A percentile compares a stretch with the other conserved stretches of the same genome.
Conservation (phyloP, 2,329 filamentous ascomycete genomes). For the Fusarium sp. region DNA sequence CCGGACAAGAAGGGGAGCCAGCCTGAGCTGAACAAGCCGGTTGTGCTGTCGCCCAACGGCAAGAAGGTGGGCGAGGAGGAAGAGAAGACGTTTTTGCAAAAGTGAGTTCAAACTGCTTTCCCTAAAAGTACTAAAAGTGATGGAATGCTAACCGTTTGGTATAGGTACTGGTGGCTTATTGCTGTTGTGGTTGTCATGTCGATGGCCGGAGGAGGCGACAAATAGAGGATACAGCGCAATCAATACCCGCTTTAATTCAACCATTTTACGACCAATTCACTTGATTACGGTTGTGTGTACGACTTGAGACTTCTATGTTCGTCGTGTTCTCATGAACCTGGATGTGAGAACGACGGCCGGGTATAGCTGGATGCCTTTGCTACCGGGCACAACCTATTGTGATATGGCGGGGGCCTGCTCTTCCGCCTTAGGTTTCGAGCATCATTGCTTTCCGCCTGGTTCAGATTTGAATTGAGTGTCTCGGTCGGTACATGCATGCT, state of each 20-base stretch:
- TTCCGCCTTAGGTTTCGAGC: too few species aligned
- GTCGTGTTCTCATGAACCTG: background rate
- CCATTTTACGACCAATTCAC: background rate
- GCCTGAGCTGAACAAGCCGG: constrained; percentile 72
- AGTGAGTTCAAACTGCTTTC: constrained; percentile 60
- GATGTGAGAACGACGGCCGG: background rate
- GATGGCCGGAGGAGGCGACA: constrained; percentile 65
- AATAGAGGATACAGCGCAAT: constrained; percentile 53
- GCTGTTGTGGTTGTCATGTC: constrained; percentile 65
- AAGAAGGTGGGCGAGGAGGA: constrained; percentile 65
- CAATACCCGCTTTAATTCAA: constrained; percentile 7
- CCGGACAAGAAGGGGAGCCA: constrained; percentile 62
- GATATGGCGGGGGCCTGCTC: background rate
- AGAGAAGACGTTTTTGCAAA: constrained; percentile 76
- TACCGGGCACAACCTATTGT: too few species aligned
- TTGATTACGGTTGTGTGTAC: background rate
- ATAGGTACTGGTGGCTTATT: constrained; percentile 76
- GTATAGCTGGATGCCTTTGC: too few species aligned
- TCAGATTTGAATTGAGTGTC: background rate
- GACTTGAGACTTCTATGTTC: background rate
- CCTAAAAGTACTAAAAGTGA: background rate
- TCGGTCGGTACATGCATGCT: background rate
- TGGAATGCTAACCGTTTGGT: constrained; percentile 49
- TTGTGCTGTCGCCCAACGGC: constrained; percentile 71
- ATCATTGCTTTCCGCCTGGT: background rate